Conservation (phyloP, 345 rosid species). For the Jatropha curcas region DNA sequence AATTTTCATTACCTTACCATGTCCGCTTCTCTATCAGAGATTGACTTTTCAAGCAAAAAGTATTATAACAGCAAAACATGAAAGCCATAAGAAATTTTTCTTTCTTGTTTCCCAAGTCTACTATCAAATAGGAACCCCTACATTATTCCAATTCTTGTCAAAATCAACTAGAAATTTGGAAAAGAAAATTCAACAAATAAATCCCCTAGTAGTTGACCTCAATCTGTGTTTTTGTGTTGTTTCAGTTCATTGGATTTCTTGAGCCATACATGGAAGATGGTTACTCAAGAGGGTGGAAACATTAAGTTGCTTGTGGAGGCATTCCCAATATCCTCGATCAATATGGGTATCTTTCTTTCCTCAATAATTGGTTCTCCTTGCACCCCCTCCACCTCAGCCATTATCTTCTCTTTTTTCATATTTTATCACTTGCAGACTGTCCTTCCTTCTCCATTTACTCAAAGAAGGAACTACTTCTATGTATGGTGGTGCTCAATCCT, state of each 20-base stretch:
- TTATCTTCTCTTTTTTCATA: background rate
- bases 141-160: background rate
- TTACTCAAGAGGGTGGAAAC: slow-evolving; percentile 69
- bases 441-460: too few species aligned
- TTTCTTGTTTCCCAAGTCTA: background rate
- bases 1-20: background rate
- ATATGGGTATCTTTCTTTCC: background rate
- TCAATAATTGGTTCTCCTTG: background rate
- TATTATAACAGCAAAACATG: background rate
- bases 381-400: background rate
- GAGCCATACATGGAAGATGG: slow-evolving; percentile 80
- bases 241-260: slow-evolving; percentile 84
- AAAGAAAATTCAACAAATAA: background rate
- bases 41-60: background rate
- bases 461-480: background rate
- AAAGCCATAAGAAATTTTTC: background rate
- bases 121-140: background rate
- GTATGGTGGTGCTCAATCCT: background rate
- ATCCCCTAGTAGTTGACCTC: background rate
- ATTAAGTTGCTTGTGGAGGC: slow-evolving; percentile 21
- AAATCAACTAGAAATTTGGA: background rate
- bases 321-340: background rate
- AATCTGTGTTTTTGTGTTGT: slow-evolving; percentile 12
- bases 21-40: background rate
- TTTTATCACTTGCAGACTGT: too few species aligned